Percentiles rank a stretch among this genome's conserved stretches.
These are phyloP conservation scores for Kodamaea laetipori DNA, from an alignment of 805 yeast species.

Conservation along the genomic window DNA sequence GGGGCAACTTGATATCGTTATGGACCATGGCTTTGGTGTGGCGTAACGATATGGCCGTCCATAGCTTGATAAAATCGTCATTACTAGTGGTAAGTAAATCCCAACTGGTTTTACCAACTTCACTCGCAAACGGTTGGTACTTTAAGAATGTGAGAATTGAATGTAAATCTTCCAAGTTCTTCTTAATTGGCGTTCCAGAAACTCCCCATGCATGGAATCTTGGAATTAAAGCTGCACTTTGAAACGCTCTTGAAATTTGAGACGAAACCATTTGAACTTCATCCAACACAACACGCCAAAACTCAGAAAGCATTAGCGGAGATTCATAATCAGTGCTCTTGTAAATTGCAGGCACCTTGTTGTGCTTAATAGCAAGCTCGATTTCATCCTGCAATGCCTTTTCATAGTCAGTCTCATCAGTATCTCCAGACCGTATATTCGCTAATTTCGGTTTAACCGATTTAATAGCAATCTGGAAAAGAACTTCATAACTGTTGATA, in stretches of 20 bases:
- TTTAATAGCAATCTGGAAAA: conserved; percentile 30
- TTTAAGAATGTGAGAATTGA: conserved; percentile 71
- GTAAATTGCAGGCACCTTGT: conserved; percentile 24
- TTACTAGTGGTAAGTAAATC: conserved; percentile 19
- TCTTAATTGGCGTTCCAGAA: conserved; percentile 88
- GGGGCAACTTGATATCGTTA: conserved; percentile 74
- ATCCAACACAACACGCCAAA: conserved; percentile 88
- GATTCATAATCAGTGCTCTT: conserved; percentile 60
- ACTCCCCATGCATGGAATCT: conserved; percentile 95
- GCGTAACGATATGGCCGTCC: conserved; percentile 60
- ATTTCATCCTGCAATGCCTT: conserved; percentile 36
- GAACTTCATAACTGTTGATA: conserved; percentile 20
- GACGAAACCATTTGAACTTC: conserved; percentile 92
- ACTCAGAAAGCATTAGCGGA: conserved; percentile 78
- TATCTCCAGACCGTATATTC: conserved; percentile 23
- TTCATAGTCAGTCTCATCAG: conserved; percentile 35
- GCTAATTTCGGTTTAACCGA: conserved; percentile 30
- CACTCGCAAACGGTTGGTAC: conserved; percentile 62
- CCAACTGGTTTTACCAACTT: conserved; percentile 45
- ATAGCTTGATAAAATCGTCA: conserved; percentile 44
- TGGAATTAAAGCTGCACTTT: conserved; percentile 76
- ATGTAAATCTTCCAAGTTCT: conserved; percentile 63
- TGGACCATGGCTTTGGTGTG: conserved; percentile 86
- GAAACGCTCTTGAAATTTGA: conserved; percentile 73
- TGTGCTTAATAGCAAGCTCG: conserved; percentile 31